Base-by-base conservation (phyloP, 495 filamentous ascomycete species). In the Talaromyces thailandensis region DNA sequence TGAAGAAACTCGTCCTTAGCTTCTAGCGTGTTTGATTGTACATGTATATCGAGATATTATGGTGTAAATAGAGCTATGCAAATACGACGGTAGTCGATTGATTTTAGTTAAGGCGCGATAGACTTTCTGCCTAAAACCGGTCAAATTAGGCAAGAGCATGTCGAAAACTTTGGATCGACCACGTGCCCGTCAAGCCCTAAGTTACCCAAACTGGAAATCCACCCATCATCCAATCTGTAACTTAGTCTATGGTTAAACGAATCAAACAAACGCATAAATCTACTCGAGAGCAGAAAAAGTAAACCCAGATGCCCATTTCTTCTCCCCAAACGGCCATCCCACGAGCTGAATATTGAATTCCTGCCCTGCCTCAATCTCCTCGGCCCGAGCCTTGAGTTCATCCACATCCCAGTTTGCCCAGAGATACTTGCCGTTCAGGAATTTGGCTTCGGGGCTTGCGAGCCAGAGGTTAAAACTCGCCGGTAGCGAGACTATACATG, bases 381-480 rank as follows among this genome's bases (percentile, higher is more conserved):
- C 73, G 48, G 88, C 72, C 80, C 82, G 87, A 3, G 71, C 72
- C 66, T 77, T 75, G 12, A 81, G 76, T 64, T 86, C 85, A 5
- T 71, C 69, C 66, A 76, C 77, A 56, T 84, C 81, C 81, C 78
- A 83, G 37, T 81, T 79, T 4, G 70, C 71, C 64, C 66, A 69
- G 21, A 81, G 60, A 58, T 73, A 77, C 58, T 75, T 69, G 0
- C 80, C 75, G n/a, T 72, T 77, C 63, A 81, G 56, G 45, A 79
- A 81, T 16, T 60, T 66, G n/a, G 78, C 74, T 64, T 80, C 66
- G 43, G 70, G 66, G 12, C 69, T 73, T 52, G 72, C 66, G 51
- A 81, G 70, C 69, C 75, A 81, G 1, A 82, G 67, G 58, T 55
- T 61, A 43, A 71, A 73, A 31, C 58, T 60, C 1, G 63, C 67